Percentiles rank a stretch among this genome's conserved stretches.
These are phyloP conservation scores for Emmonsiellopsis sp. DNA, from an alignment of 2,329 filamentous ascomycete genomes.

Conservation along the genomic window DNA sequence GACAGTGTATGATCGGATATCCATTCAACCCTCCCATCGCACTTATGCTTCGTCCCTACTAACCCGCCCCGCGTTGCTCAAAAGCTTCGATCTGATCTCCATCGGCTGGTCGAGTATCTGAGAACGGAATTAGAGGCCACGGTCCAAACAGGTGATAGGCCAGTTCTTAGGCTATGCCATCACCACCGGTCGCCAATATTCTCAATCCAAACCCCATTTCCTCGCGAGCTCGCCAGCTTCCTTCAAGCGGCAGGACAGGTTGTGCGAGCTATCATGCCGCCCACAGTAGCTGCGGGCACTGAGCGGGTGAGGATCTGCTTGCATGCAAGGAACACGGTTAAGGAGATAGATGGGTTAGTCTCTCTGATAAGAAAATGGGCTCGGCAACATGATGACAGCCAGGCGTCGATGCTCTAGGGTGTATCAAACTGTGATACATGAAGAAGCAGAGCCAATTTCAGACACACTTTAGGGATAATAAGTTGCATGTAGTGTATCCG, in stretches of 20 bases:
- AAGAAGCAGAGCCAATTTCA: no score
- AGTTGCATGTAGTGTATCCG: no score
- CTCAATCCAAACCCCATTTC: slow-evolving; percentile 48
- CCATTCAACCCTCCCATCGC: slow-evolving; percentile 5
- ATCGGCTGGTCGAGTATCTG: slow-evolving; percentile 37
- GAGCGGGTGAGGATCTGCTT: slow-evolving; percentile 59
- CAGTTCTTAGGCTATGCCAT: slow-evolving; percentile 29
- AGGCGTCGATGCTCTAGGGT: not conserved
- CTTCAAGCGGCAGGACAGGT: slow-evolving; percentile 53
- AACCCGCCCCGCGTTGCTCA: not conserved
- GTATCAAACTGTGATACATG: not conserved
- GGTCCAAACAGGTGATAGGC: slow-evolving; percentile 20
- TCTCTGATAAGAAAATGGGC: slow-evolving; percentile 8
- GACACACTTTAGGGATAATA: no score
- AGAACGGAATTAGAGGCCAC: slow-evolving; percentile 31
- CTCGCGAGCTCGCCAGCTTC: slow-evolving; percentile 48
- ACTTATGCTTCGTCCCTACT: not conserved
- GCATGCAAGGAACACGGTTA: slow-evolving; percentile 54
- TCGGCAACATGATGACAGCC: not conserved
- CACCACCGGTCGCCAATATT: slow-evolving; percentile 55
- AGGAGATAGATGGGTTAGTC: slow-evolving; percentile 48
- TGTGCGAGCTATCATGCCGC: slow-evolving; percentile 57
- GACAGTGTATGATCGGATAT: slow-evolving; percentile 26
- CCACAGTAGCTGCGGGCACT: slow-evolving; percentile 54
- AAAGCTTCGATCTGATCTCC: slow-evolving; percentile 38